These are phyloP conservation scores for Xenoacremonium recifei DNA, from an alignment of 2,329 filamentous ascomycete genomes.

Conservation along the genomic window DNA sequence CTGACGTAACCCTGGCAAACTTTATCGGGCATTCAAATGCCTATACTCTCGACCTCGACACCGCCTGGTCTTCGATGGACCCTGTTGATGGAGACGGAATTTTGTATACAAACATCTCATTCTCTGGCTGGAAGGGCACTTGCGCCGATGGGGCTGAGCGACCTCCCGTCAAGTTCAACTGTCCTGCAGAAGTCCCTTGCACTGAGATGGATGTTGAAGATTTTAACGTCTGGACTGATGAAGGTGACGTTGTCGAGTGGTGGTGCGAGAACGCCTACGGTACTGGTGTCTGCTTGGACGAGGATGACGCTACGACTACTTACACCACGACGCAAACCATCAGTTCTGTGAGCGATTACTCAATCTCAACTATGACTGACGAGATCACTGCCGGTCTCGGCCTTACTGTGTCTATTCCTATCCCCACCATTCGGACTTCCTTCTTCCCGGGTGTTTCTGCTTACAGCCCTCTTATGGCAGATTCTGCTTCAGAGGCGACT, in stretches of 20 bases:
- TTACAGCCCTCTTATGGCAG: too few relatives aligned
- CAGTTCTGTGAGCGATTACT: constrained; percentile 5
- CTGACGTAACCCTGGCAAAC: constrained; percentile 18
- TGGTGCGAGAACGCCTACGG: constrained; percentile 19
- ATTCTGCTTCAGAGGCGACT: too few relatives aligned
- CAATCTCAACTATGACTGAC: constrained; percentile 16
- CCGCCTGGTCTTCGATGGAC: too few relatives aligned
- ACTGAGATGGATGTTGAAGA: constrained; percentile 17
- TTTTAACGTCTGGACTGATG: constrained; percentile 16
- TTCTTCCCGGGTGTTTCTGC: too few relatives aligned
- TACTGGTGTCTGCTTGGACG: constrained; percentile 12
- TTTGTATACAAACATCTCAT: too few relatives aligned
- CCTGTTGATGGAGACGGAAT: too few relatives aligned
- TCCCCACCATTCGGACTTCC: too few relatives aligned
- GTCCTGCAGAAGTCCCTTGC: constrained; percentile 14
- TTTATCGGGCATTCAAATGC: constrained; percentile 21
- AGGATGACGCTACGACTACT: constrained; percentile 6
- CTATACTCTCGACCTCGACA: constrained; percentile 18
- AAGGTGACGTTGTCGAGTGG: constrained; percentile 12
- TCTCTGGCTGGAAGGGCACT: constrained; percentile 20
- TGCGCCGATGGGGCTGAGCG: constrained; percentile 16
- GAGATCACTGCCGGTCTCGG: too few relatives aligned
- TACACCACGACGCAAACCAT: constrained; percentile 17
- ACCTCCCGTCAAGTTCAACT: constrained; percentile 21
- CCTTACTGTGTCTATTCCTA: too few relatives aligned